A percentile compares a stretch with the other conserved stretches of the same genome.
phyloP scores from a whole-genome alignment of 495 filamentous ascomycete genomes.

The Hypoxylon perforatum region DNA sequence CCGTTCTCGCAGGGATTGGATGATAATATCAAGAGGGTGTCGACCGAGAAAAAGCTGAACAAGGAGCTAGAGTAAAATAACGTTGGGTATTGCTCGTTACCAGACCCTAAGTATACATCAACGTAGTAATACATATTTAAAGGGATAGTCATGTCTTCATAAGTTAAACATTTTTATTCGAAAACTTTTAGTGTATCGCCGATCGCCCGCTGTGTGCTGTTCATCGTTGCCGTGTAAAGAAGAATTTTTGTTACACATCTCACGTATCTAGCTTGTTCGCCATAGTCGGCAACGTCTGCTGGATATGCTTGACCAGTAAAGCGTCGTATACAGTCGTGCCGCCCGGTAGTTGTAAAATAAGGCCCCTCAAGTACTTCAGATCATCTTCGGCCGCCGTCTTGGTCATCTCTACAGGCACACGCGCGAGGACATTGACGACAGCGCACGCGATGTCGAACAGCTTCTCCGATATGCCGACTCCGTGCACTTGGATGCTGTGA shows the following conservation, averaged over 20 bases:
- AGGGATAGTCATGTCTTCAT: background rate
- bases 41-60: conserved; percentile 11
- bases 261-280: conserved; percentile 17
- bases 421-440: conserved; percentile 63
- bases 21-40: conserved; percentile 2
- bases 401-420: conserved; percentile 34
- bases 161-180: background rate
- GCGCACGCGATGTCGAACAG: conserved; percentile 68
- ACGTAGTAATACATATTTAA: background rate
- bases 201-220: background rate
- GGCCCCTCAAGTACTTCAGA: conserved; percentile 35
- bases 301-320: conserved; percentile 39
- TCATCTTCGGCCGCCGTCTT: conserved; percentile 33
- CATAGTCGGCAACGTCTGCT: conserved; percentile 39
- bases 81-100: background rate
- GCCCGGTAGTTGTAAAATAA: conserved; percentile 38
- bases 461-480: conserved; percentile 69
- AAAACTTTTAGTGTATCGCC: background rate
- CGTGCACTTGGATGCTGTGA: conserved; percentile 68
- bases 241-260: background rate
- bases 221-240: background rate
- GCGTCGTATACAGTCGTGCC: conserved; percentile 40
- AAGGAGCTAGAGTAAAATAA: conserved; percentile 16
- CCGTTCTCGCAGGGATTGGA: conserved; percentile 30
- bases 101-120: background rate